Evolutionary conservation across 768 basidiomycete species (phyloP).

Genomic region (Amanita thiersii): DNA sequence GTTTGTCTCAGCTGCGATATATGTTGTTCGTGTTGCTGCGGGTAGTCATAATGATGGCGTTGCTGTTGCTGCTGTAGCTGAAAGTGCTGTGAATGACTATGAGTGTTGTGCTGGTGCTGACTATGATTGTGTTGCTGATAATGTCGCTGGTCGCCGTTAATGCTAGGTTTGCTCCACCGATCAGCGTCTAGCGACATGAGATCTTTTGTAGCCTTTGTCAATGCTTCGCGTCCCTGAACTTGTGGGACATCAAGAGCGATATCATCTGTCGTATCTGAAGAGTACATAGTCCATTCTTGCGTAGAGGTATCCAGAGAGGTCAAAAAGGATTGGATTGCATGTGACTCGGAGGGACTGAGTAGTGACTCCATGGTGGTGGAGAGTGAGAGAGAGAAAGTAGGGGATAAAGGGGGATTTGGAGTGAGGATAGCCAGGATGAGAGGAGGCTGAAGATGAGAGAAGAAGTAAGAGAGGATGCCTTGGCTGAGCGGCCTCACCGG

Average conservation of each 20-base stretch:
- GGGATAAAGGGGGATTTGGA: no score
- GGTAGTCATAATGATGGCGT: conserved; percentile 8
- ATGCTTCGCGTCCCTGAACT: conserved; percentile 50
- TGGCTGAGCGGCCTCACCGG: no score
- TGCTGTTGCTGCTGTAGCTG: conserved; percentile 10
- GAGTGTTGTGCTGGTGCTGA: conserved; percentile 14
- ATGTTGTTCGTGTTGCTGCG: conserved; percentile 8
- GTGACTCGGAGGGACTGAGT: conserved; percentile 57
- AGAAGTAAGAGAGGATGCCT: no score
- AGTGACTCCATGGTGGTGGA: conserved; percentile 41
- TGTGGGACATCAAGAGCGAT: conserved; percentile 29
- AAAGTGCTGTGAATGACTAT: conserved; percentile 11
- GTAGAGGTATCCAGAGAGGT: conserved; percentile 40
- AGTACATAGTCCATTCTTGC: conserved; percentile 40
- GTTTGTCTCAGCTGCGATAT: conserved; percentile 1
- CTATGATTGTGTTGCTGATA: conserved; percentile 9
- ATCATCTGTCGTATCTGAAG: conserved; percentile 29
- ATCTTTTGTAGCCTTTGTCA: conserved; percentile 76
- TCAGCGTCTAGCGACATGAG: conserved; percentile 64
- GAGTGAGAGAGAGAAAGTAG: background rate
- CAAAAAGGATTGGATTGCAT: conserved; percentile 64
- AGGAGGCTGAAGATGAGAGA: no score
- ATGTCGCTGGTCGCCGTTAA: background rate
- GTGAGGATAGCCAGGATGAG: no score
- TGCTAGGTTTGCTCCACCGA: conserved; percentile 19